These are phyloP conservation scores for Hericium erinaceus DNA, from an alignment of 768 basidiomycete species.

Conservation along the genomic window DNA sequence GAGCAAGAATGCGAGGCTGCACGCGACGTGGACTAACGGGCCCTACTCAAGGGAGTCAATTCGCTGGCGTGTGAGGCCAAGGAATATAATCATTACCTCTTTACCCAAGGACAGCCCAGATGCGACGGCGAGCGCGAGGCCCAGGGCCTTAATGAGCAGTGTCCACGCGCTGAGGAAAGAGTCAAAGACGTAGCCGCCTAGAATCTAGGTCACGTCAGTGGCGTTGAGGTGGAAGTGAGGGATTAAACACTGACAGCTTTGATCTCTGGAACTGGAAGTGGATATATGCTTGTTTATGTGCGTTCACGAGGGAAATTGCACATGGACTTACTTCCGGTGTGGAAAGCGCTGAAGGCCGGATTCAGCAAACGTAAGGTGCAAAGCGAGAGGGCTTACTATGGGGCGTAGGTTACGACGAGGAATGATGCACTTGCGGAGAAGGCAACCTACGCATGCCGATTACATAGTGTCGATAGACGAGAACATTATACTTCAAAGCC, in stretches of 20 bases:
- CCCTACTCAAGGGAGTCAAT: constrained; percentile 33
- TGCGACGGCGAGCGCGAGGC: constrained; percentile 75
- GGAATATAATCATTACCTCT: constrained; percentile 41
- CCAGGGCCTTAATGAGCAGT: constrained; percentile 74
- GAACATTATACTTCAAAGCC: constrained; percentile 16
- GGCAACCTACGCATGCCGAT: constrained; percentile 31
- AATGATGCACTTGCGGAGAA: constrained; percentile 58
- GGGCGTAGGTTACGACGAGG: constrained; percentile 57
- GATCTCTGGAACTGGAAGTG: constrained; percentile 57
- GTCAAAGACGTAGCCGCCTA: constrained; percentile 81
- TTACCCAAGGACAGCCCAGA: constrained; percentile 81
- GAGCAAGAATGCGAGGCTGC: constrained; percentile 69
- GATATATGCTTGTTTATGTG: neutral
- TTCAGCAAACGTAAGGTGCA: neutral
- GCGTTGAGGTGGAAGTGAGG: neutral
- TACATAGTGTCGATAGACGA: neutral
- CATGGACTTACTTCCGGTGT: constrained; percentile 60
- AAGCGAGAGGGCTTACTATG: constrained; percentile 41
- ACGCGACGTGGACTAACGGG: constrained; percentile 78
- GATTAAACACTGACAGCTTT: constrained; percentile 45
- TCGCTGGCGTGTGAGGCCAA: neutral
- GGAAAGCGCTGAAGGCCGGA: constrained; percentile 45
- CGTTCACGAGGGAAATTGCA: neutral
- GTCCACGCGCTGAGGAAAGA: constrained; percentile 83
- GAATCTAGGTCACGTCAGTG: constrained; percentile 36